A percentile compares a stretch with the other conserved stretches of the same genome.
Evolutionary conservation across 257 asterid genomes (phyloP).

Genomic region (Solanum paucissectum): DNA sequence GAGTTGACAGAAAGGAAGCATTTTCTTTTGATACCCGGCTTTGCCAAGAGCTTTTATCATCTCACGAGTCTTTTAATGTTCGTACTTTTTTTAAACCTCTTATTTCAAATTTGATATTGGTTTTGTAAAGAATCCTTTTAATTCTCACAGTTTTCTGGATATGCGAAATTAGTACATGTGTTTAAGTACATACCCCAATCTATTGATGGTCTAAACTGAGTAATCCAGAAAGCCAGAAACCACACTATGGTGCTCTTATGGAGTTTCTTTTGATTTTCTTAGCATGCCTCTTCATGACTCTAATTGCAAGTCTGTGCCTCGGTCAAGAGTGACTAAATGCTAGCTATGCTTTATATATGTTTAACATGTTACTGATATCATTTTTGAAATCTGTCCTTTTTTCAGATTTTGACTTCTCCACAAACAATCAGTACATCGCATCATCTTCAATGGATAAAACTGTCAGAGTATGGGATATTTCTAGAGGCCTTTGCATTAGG

Average conservation of each 20-base stretch:
- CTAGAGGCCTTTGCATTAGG: slow-evolving; percentile 86
- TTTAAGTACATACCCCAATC: background rate
- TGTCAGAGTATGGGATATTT: slow-evolving; percentile 91
- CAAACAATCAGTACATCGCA: slow-evolving; percentile 91
- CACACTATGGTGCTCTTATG: background rate
- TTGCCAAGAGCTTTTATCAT: background rate
- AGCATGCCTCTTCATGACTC: background rate
- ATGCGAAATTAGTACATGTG: background rate
- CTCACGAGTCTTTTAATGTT: background rate
- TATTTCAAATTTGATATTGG: background rate
- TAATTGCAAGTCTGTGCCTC: background rate
- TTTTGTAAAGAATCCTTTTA: background rate
- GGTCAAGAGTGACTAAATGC: background rate
- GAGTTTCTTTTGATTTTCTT: background rate
- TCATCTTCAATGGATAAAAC: slow-evolving; percentile 91
- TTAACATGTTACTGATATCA: background rate
- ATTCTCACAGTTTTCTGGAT: background rate
- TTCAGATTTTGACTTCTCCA: slow-evolving; percentile 96
- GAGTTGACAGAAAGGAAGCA: background rate
- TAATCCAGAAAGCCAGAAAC: background rate
- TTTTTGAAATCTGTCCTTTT: slow-evolving; percentile 14
- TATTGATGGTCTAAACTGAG: background rate
- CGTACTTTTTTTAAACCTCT: background rate
- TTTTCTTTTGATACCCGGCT: background rate
- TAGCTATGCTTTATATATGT: background rate